Conservation (phyloP, 192 early-diverging fungal species). For the Piromyces finnis region DNA sequence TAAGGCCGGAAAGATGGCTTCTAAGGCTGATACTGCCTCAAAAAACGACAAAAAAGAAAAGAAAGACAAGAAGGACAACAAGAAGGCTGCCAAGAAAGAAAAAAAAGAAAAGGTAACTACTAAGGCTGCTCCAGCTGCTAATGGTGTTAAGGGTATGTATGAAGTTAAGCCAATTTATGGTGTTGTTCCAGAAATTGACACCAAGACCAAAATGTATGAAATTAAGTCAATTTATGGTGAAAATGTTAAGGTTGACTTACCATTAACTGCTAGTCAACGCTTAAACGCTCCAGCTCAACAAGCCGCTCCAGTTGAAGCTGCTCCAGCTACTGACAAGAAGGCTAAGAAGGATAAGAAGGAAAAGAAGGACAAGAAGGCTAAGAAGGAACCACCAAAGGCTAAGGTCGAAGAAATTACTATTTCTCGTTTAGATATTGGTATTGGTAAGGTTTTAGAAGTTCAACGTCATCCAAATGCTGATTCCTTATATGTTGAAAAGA, state of each 20-base stretch:
- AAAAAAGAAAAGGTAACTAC: constrained; percentile 1
- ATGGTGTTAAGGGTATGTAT: background rate
- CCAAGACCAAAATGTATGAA: background rate
- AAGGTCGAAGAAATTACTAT: constrained; percentile 12
- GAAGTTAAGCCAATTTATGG: background rate
- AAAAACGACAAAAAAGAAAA: constrained; percentile 6
- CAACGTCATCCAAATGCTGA: constrained; percentile 92
- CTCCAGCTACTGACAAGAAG: background rate
- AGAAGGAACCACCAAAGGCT: constrained; percentile 7
- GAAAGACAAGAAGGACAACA: constrained; percentile 23
- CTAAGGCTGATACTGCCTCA: constrained; percentile 27
- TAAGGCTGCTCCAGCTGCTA: constrained; percentile 28
- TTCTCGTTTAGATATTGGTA: constrained; percentile 81
- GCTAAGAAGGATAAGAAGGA: constrained; percentile 8
- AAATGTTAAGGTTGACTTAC: background rate
- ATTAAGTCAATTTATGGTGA: background rate
- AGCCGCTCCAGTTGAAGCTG: constrained; percentile 15
- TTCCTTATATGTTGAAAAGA: constrained; percentile 85
- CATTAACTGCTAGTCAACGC: background rate
- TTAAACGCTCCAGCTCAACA: background rate
- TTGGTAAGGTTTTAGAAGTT: constrained; percentile 68
- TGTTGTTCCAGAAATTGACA: background rate
- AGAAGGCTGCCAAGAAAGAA: constrained; percentile 18
- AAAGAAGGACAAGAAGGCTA: constrained; percentile 22
- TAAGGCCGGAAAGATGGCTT: constrained; percentile 49